Evolutionary conservation across 108 stramenopile genomes (phyloP).

Genomic region (Cafeteria roenbergensis): DNA sequence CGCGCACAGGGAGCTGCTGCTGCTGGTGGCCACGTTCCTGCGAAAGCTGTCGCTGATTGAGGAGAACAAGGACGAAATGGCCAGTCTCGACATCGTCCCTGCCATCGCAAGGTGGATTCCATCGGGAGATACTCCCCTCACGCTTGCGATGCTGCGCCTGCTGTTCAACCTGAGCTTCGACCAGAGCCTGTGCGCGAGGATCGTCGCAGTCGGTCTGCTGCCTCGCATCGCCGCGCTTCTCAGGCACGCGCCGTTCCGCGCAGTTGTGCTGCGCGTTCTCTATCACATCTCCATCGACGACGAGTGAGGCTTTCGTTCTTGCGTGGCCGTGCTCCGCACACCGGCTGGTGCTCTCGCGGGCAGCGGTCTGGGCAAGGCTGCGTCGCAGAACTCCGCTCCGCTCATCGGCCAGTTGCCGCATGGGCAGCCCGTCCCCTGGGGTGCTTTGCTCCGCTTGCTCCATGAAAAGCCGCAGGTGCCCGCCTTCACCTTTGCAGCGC

Average conservation of each 20-base stretch:
- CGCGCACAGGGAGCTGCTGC: constrained; percentile 14
- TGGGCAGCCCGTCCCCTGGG: too few species aligned
- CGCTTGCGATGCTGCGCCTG: constrained; percentile 26
- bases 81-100: constrained; percentile 16
- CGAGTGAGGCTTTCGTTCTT: too few species aligned
- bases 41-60: constrained; percentile 40
- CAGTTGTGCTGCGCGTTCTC: constrained; percentile 21
- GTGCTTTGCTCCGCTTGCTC: too few species aligned
- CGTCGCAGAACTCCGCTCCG: too few species aligned
- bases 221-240: constrained; percentile 37
- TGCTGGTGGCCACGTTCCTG: constrained; percentile 39
- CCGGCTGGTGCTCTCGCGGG: too few species aligned
- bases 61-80: constrained; percentile 42
- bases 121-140: constrained; percentile 31
- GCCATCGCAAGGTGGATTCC: constrained; percentile 21
- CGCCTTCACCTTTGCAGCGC: too few species aligned
- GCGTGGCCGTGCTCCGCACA: too few species aligned
- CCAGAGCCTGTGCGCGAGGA: constrained; percentile 18
- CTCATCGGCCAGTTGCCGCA: too few species aligned
- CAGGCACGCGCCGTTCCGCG: constrained; percentile 20
- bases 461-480: too few species aligned
- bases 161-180: constrained; percentile 53
- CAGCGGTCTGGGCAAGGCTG: too few species aligned
- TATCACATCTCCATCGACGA: constrained; percentile 48
- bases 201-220: constrained; percentile 27